Evolutionary conservation across 176 grass and related monocot species (phyloP).

Genomic region (Carex parvula): DNA sequence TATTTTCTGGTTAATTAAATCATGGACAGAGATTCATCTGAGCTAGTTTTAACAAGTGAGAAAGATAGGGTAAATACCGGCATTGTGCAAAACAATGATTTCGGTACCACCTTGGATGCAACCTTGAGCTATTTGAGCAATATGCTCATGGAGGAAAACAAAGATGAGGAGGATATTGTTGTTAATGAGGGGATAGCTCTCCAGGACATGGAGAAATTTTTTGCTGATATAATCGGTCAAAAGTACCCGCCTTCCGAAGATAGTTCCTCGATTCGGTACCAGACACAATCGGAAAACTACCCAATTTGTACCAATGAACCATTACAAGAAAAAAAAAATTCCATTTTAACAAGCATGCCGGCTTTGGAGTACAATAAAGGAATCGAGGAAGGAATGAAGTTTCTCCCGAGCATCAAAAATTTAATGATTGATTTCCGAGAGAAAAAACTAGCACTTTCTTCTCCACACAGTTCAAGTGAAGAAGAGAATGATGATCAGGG

Average conservation of each 20-base stretch:
- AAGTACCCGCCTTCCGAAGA: constrained; percentile 6
- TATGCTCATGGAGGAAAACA: constrained; percentile 37
- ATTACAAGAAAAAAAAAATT: not conserved
- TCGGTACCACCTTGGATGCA: not conserved
- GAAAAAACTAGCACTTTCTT: not conserved
- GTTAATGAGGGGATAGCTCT: constrained; percentile 7
- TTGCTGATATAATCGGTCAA: constrained; percentile 31
- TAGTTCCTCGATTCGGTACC: too few species aligned
- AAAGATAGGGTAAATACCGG: too few species aligned
- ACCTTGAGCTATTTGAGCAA: constrained; percentile 29
- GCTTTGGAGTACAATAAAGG: constrained; percentile 19
- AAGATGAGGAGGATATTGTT: constrained; percentile 6
- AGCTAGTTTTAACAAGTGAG: too few species aligned
- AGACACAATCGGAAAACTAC: not conserved
- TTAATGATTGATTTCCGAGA: constrained; percentile 7
- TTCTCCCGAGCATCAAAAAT: constrained; percentile 25
- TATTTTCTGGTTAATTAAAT: too few species aligned
- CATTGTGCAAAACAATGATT: too few species aligned
- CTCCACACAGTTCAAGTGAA: not conserved
- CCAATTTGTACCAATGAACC: not conserved
- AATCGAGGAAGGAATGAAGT: constrained; percentile 29
- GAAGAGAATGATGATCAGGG: not conserved
- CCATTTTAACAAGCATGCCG: not conserved
- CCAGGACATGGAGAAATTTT: constrained; percentile 28
- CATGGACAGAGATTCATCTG: too few species aligned